Conservation (phyloP, 805 yeast species). For the Saturnispora hagleri region DNA sequence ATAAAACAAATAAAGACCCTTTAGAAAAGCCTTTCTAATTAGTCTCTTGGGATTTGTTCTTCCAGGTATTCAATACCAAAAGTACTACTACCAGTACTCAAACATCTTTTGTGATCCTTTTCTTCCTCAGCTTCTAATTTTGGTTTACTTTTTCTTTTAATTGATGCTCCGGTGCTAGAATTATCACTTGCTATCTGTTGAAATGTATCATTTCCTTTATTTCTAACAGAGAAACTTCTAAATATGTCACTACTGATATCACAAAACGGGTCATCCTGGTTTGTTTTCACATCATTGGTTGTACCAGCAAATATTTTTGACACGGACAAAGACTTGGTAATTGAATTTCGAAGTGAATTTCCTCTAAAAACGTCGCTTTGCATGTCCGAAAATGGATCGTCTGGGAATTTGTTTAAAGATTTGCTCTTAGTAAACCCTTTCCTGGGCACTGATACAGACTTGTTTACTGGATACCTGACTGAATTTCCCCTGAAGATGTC, state of each 20-base stretch:
- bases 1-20: not conserved
- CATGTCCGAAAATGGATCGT: not conserved
- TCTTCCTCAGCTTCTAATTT: not conserved
- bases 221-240: not conserved
- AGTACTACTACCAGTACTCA: slow-evolving; percentile 9
- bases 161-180: not conserved
- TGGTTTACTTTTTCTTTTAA: not conserved
- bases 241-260: not conserved
- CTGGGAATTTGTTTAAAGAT: not conserved
- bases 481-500: slow-evolving; percentile 1
- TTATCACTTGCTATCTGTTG: not conserved
- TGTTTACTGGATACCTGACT: not conserved
- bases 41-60: not conserved
- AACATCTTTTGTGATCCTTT: slow-evolving; percentile 4
- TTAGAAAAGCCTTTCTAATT: not conserved
- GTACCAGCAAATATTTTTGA: too few relatives aligned
- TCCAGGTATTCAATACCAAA: not conserved
- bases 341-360: not conserved
- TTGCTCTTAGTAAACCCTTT: not conserved
- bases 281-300: not conserved
- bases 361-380: not conserved
- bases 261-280: not conserved
- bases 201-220: not conserved
- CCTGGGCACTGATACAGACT: not conserved
- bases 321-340: not conserved